Evolutionary conservation across 164 flowering plant species (phyloP).

Genomic region (Platanus orientalis): DNA sequence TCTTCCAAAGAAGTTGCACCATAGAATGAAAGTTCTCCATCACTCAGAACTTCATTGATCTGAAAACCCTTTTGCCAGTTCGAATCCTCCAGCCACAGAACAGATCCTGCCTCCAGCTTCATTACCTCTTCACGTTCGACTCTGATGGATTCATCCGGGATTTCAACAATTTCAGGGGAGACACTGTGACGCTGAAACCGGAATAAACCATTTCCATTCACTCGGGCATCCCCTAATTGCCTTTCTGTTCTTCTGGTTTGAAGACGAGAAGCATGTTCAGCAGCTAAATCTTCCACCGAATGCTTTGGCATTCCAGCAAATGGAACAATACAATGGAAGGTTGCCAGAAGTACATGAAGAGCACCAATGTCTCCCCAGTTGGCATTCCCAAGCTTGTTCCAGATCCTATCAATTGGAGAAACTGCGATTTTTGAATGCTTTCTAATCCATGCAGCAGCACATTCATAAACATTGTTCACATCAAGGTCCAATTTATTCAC

Average conservation of each 20-base stretch:
- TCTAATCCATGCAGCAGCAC: slow-evolving; percentile 74
- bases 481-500: slow-evolving; percentile 56
- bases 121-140: slow-evolving; percentile 37
- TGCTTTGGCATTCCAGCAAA: slow-evolving; percentile 63
- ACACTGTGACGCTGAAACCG: slow-evolving; percentile 40
- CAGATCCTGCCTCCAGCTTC: slow-evolving; percentile 65
- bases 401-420: slow-evolving; percentile 70
- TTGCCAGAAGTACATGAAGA: slow-evolving; percentile 70
- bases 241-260: slow-evolving; percentile 65
- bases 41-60: slow-evolving; percentile 45
- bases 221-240: slow-evolving; percentile 39
- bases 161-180: slow-evolving; percentile 82
- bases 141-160: slow-evolving; percentile 44
- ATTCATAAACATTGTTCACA: slow-evolving; percentile 55
- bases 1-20: slow-evolving; percentile 57
- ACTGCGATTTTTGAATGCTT: slow-evolving; percentile 49
- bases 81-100: slow-evolving; percentile 77
- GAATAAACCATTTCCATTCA: slow-evolving; percentile 52
- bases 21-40: slow-evolving; percentile 47
- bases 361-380: slow-evolving; percentile 92
- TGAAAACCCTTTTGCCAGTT: slow-evolving; percentile 60
- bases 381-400: slow-evolving; percentile 97
- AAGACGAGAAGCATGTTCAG: slow-evolving; percentile 64
- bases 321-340: slow-evolving; percentile 63
- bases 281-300: slow-evolving; percentile 74